Percentiles rank a stretch among this genome's conserved stretches.
Conservation (phyloP, 1,284 basidiomycete species). For the Moniliella sp. region DNA sequence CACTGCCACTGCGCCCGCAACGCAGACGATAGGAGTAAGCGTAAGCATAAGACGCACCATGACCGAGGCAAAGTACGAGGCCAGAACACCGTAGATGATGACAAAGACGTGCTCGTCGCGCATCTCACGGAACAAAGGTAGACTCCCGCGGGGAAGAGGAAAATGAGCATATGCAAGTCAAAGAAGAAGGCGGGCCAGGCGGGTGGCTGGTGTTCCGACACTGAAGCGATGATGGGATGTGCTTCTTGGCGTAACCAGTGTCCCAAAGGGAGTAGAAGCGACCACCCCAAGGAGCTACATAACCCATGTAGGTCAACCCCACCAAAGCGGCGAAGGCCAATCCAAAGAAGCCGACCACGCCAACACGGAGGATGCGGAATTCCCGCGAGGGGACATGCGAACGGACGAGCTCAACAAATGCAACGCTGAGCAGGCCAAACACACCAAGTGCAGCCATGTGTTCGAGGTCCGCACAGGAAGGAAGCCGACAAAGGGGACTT, state of each 20-base stretch:
- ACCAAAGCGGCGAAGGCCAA: constrained; percentile 37
- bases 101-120: constrained; percentile 95
- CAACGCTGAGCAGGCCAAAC: constrained; percentile 85
- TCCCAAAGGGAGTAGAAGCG: constrained; percentile 99
- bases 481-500: constrained; percentile 97
- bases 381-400: constrained; percentile 76
- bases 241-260: constrained; percentile 89
- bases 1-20: constrained; percentile 69
- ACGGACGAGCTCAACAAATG: constrained; percentile 72
- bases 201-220: constrained; percentile 98
- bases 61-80: constrained; percentile 93
- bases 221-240: constrained; percentile 94
- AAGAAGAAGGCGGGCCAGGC: constrained; percentile 99
- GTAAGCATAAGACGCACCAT: constrained; percentile 93
- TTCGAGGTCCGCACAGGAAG: constrained; percentile 87
- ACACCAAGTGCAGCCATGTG: constrained; percentile 98
- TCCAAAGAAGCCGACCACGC: constrained; percentile 53
- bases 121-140: constrained; percentile 77
- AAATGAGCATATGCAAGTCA: constrained; percentile 91
- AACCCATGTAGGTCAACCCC: constrained; percentile 71
- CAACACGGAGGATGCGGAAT: constrained; percentile 50
- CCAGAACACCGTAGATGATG: constrained; percentile 88
- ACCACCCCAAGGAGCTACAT: constrained; percentile 95
- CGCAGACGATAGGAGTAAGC: constrained; percentile 73
- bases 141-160: constrained; percentile 87